These are phyloP conservation scores for Medicago arabica DNA, from an alignment of 306 rosid species.

Conservation along the genomic window DNA sequence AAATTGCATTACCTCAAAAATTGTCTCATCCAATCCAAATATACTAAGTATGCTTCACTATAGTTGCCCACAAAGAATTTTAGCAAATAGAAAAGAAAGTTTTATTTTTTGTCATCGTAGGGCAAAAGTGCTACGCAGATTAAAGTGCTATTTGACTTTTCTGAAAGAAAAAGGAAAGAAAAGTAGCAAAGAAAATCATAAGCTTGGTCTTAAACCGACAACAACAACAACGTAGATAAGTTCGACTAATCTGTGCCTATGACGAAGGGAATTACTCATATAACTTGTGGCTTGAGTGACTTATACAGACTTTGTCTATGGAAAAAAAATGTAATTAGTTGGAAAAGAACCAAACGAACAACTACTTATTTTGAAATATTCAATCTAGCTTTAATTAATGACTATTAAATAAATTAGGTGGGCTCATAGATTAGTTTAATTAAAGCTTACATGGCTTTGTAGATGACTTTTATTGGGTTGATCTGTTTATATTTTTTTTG, in stretches of 20 bases:
- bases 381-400: not conserved
- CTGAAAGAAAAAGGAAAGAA: not conserved
- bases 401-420: slow-evolving; percentile 36
- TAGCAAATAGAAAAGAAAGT: too few relatives aligned
- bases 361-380: slow-evolving; percentile 36
- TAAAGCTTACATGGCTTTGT: too few relatives aligned
- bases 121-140: not conserved
- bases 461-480: slow-evolving; percentile 17
- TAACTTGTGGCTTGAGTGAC: slow-evolving; percentile 28
- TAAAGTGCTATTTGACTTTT: slow-evolving; percentile 42
- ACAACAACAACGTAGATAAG: slow-evolving; percentile 30
- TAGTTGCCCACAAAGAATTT: too few relatives aligned
- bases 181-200: slow-evolving; percentile 36
- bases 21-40: too few relatives aligned
- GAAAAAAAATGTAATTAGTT: slow-evolving; percentile 27
- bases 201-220: slow-evolving; percentile 48
- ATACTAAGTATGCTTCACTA: too few relatives aligned
- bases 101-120: not conserved
- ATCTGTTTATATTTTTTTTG: slow-evolving; percentile 17
- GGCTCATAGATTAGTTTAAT: not conserved
- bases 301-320: slow-evolving; percentile 23
- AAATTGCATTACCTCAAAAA: too few relatives aligned
- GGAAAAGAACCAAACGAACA: slow-evolving; percentile 33
- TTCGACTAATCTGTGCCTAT: slow-evolving; percentile 11
- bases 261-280: slow-evolving; percentile 30